A percentile compares a stretch with the other conserved stretches of the same genome.
Conservation (phyloP, 495 filamentous ascomycete genomes). For the Podospora fimiseda region DNA sequence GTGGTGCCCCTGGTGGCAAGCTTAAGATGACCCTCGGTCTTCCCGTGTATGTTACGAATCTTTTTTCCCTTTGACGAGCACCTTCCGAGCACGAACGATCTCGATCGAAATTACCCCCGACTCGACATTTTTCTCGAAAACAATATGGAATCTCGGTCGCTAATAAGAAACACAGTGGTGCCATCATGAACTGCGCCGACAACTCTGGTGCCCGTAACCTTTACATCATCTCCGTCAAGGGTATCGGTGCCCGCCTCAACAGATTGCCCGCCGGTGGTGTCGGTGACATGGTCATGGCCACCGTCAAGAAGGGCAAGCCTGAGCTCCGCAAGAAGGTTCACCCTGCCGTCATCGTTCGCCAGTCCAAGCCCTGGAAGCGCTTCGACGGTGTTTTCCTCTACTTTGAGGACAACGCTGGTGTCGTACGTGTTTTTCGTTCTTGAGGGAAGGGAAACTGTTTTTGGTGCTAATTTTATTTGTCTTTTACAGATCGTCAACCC, state of each 20-base stretch:
- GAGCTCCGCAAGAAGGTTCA: conserved; percentile 99
- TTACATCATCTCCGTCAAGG: conserved; percentile 99
- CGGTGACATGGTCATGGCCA: conserved; percentile 99
- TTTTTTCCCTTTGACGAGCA: conserved; percentile 10
- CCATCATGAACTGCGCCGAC: conserved; percentile 95
- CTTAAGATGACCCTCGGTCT: conserved; percentile 99
- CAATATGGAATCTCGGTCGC: conserved; percentile 2
- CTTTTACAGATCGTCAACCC: conserved; percentile 88
- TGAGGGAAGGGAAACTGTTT: neutral
- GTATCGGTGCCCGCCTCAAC: conserved; percentile 97
- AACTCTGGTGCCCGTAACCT: conserved; percentile 98
- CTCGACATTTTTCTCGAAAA: neutral
- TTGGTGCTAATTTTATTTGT: conserved; percentile 7
- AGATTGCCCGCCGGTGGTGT: conserved; percentile 95
- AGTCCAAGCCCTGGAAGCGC: conserved; percentile 98
- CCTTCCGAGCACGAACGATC: conserved; percentile 6
- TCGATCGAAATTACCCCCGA: conserved; percentile 11
- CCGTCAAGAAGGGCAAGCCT: conserved; percentile 99
- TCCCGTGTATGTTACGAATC: conserved; percentile 72
- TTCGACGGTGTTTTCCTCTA: conserved; percentile 97
- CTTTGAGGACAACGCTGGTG: conserved; percentile 99
- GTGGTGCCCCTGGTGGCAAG: conserved; percentile 97
- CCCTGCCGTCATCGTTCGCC: conserved; percentile 95
- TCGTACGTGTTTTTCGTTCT: conserved; percentile 55
- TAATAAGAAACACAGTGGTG: conserved; percentile 57